phyloP scores from a whole-genome alignment of 768 basidiomycete species.

The Amanita thiersii region DNA sequence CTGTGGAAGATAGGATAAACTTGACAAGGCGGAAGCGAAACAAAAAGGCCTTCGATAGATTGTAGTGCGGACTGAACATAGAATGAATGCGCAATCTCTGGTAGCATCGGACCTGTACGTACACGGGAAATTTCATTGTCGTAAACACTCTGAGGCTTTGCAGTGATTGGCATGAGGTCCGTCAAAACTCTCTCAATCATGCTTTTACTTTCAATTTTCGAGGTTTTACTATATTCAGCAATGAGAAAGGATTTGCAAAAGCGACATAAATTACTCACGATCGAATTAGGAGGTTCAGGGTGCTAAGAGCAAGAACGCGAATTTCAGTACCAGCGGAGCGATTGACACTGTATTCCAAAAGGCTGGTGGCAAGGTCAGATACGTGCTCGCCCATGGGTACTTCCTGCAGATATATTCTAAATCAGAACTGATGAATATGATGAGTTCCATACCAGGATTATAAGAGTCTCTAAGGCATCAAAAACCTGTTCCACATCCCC shows the following conservation, averaged over 20 bases:
- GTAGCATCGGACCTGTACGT: conserved; percentile 18
- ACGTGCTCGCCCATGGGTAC: conserved; percentile 89
- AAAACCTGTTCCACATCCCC: conserved; percentile 81
- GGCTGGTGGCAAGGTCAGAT: conserved; percentile 80
- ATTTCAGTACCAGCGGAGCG: conserved; percentile 66
- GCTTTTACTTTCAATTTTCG: conserved; percentile 81
- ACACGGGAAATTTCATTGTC: conserved; percentile 91
- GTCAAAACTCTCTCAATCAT: conserved; percentile 82
- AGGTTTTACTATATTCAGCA: conserved; percentile 75
- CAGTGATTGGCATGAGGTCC: conserved; percentile 88
- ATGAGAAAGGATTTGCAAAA: conserved; percentile 8
- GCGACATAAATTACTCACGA: conserved; percentile 47
- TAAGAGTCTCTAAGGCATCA: conserved; percentile 91
- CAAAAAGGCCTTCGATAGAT: conserved; percentile 87
- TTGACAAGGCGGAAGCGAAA: conserved; percentile 86
- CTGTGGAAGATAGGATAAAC: conserved; percentile 88
- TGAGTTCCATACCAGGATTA: conserved; percentile 64
- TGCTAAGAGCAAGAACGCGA: conserved; percentile 85
- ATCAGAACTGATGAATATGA: not conserved
- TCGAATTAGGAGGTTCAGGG: conserved; percentile 93
- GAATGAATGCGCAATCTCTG: conserved; percentile 1
- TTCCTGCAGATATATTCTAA: conserved; percentile 46
- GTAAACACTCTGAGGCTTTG: conserved; percentile 90
- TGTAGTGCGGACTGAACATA: conserved; percentile 75
- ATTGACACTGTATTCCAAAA: conserved; percentile 79